Evolutionary conservation across 495 filamentous ascomycete species (phyloP).

Genomic region (Aspergillus hancockii): DNA sequence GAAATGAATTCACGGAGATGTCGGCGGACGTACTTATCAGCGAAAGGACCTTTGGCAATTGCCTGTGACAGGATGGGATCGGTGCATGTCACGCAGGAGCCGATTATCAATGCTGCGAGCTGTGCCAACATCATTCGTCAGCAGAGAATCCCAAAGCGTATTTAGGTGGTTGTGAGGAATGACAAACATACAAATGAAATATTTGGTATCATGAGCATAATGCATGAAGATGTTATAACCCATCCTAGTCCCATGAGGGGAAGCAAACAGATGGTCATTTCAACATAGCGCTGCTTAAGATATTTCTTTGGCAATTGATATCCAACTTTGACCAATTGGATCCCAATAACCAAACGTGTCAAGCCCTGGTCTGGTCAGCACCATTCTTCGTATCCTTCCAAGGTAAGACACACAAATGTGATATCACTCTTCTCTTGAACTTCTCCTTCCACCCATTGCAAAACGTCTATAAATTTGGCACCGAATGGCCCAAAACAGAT

Average conservation of each 20-base stretch:
- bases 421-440: conserved; percentile 43
- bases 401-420: conserved; percentile 36
- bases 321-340: conserved; percentile 48
- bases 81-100: conserved; percentile 63
- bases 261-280: conserved; percentile 40
- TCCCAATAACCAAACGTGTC: conserved; percentile 54
- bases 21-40: conserved; percentile 59
- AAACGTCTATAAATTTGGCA: conserved; percentile 48
- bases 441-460: conserved; percentile 41
- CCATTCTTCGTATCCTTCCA: neutral
- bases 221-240: conserved; percentile 38
- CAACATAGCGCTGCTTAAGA: conserved; percentile 25
- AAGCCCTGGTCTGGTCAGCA: conserved; percentile 32
- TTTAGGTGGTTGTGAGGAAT: neutral
- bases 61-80: conserved; percentile 62
- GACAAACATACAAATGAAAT: conserved; percentile 32
- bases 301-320: conserved; percentile 39
- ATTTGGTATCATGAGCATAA: conserved; percentile 35
- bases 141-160: neutral
- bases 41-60: conserved; percentile 62
- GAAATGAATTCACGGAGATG: conserved; percentile 63
- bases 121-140: conserved; percentile 31
- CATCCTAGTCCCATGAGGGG: conserved; percentile 41
- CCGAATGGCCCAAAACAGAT: conserved; percentile 49
- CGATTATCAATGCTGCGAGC: conserved; percentile 58